These are phyloP conservation scores for Racocetra persica DNA, from an alignment of 371 early-diverging fungal species.

Conservation along the genomic window DNA sequence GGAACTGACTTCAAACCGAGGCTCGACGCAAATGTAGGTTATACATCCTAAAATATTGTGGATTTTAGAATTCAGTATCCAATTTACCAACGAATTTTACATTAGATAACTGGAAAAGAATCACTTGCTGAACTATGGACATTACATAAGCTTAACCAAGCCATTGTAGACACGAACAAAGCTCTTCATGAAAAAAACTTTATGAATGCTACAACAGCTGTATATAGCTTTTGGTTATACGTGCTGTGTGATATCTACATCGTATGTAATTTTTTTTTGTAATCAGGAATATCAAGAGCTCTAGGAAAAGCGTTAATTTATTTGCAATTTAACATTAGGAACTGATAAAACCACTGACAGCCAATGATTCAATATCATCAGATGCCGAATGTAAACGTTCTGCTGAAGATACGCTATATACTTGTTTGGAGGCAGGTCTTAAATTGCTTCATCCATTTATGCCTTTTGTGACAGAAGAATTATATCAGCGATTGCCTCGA, in stretches of 20 bases:
- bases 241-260: slow-evolving; percentile 99
- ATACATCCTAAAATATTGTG: neutral
- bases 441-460: slow-evolving; percentile 98
- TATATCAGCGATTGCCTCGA: slow-evolving; percentile 93
- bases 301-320: neutral
- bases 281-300: neutral
- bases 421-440: slow-evolving; percentile 92
- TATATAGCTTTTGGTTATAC: slow-evolving; percentile 96
- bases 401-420: slow-evolving; percentile 88
- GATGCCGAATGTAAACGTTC: slow-evolving; percentile 63
- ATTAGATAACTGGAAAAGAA: slow-evolving; percentile 77
- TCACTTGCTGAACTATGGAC: slow-evolving; percentile 95
- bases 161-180: slow-evolving; percentile 79
- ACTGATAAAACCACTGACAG: slow-evolving; percentile 88
- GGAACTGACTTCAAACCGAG: slow-evolving; percentile 82
- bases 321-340: slow-evolving; percentile 51
- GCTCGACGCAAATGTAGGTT: slow-evolving; percentile 54
- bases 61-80: neutral
- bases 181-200: slow-evolving; percentile 91
- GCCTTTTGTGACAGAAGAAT: slow-evolving; percentile 99
- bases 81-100: slow-evolving; percentile 22
- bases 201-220: slow-evolving; percentile 91
- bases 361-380: slow-evolving; percentile 57
- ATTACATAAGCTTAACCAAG: slow-evolving; percentile 86
- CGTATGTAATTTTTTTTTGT: slow-evolving; percentile 50